Percentiles rank a stretch among this genome's conserved stretches.
Evolutionary conservation across 2,329 filamentous ascomycete genomes (phyloP).

Genomic region (Sphaerostilbella broomeana): DNA sequence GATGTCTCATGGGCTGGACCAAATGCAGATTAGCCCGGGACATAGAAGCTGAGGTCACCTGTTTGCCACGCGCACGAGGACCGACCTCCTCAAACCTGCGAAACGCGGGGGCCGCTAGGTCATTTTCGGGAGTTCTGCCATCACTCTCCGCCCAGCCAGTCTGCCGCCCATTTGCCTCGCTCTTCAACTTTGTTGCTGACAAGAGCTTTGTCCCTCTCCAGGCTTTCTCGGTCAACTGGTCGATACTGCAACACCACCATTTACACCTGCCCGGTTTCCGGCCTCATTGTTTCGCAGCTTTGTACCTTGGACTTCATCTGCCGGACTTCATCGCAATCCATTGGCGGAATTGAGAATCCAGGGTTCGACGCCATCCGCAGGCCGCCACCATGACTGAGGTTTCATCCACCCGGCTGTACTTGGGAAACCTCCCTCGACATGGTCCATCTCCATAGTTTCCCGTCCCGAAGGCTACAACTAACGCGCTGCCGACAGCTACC

Average conservation of each 20-base stretch:
- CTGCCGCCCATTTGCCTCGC: conserved; percentile 18
- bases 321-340: conserved; percentile 1
- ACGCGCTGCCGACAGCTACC: conserved; percentile 62
- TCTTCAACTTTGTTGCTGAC: conserved; percentile 2
- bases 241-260: neutral
- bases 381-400: conserved; percentile 69
- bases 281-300: neutral
- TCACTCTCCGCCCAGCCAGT: conserved; percentile 19
- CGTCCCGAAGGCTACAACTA: conserved; percentile 33
- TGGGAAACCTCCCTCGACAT: conserved; percentile 95
- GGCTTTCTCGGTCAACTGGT: conserved; percentile 2
- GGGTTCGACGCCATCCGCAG: conserved; percentile 4
- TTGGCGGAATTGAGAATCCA: neutral
- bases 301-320: conserved; percentile 1
- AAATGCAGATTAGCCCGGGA: too few species aligned
- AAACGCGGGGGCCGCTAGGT: conserved; percentile 13
- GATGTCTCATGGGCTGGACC: too few species aligned
- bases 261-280: neutral
- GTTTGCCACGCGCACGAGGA: too few species aligned
- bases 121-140: conserved; percentile 20
- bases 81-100: too few species aligned
- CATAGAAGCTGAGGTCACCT: too few species aligned
- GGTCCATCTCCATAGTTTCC: conserved; percentile 49
- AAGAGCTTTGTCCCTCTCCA: conserved; percentile 2
- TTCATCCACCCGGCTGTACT: conserved; percentile 88